Percentiles rank a stretch among this genome's conserved stretches.
Conservation (phyloP, 2,329 filamentous ascomycete species). For the Thyridium curvatum region DNA sequence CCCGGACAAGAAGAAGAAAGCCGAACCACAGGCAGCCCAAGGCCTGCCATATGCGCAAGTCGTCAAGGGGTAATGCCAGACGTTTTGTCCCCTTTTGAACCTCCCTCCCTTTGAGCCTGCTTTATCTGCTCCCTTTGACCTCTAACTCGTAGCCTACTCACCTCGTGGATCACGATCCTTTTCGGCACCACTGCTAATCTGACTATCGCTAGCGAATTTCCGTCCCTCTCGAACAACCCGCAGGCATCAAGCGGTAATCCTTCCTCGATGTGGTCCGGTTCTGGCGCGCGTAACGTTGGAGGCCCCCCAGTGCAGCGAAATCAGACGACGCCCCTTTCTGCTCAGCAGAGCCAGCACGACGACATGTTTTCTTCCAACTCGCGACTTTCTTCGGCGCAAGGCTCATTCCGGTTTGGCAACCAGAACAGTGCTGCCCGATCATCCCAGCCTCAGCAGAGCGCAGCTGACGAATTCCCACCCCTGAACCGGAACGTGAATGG, state of each 20-base stretch:
- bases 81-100: background rate
- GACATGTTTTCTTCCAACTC: constrained; percentile 32
- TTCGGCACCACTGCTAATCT: constrained; percentile 11
- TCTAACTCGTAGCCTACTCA: background rate
- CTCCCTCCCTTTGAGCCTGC: no score
- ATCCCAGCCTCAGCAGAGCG: constrained; percentile 39
- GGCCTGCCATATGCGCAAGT: constrained; percentile 8
- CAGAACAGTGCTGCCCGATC: constrained; percentile 35
- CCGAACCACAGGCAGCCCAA: constrained; percentile 1
- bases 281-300: constrained; percentile 40
- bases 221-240: constrained; percentile 56
- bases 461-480: constrained; percentile 57
- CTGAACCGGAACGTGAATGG: constrained; percentile 51
- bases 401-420: constrained; percentile 47
- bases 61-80: constrained; percentile 5
- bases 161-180: background rate
- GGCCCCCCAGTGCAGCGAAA: constrained; percentile 42
- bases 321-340: constrained; percentile 41
- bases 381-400: constrained; percentile 32
- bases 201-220: constrained; percentile 50
- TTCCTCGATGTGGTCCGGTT: constrained; percentile 48
- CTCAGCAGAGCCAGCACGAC: constrained; percentile 45
- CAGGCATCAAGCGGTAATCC: constrained; percentile 43
- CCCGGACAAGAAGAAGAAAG: background rate
- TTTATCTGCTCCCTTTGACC: background rate